These are phyloP conservation scores for Teunomyces funiuensis DNA, from an alignment of 805 yeast species.

Conservation along the genomic window DNA sequence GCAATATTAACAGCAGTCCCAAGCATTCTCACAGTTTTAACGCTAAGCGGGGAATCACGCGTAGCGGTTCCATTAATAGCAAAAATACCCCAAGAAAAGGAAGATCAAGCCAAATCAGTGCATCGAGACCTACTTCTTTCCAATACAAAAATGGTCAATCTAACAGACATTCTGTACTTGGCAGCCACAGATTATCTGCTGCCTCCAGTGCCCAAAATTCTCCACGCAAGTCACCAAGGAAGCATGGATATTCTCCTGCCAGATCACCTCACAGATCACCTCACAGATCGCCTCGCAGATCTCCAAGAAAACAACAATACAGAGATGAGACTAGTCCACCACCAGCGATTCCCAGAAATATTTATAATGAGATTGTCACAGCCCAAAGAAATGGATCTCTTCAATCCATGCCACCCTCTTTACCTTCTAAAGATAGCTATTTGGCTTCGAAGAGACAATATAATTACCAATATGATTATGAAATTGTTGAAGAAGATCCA, in stretches of 20 bases:
- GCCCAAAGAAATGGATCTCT: conserved; percentile 29
- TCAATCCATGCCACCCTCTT: conserved; percentile 37
- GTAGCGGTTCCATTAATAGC: conserved; percentile 20
- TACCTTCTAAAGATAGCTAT: conserved; percentile 39
- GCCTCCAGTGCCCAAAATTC: conserved; percentile 36
- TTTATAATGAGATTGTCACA: conserved; percentile 42
- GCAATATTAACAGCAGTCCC: conserved; percentile 10
- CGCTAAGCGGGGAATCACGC: conserved; percentile 13
- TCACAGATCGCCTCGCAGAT: conserved; percentile 20
- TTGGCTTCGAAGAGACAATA: conserved; percentile 8
- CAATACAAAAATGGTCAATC: conserved; percentile 33
- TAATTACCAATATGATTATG: conserved; percentile 2
- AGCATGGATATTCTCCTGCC: conserved; percentile 20
- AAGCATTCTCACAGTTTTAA: conserved; percentile 16
- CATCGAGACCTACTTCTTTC: conserved; percentile 43
- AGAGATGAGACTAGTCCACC: conserved; percentile 16
- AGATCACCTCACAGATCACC: conserved; percentile 19
- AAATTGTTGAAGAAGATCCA: conserved; percentile 2
- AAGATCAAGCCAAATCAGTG: conserved; percentile 33
- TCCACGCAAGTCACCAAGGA: conserved; percentile 21
- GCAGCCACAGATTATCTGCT: conserved; percentile 24
- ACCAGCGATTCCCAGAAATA: conserved; percentile 41
- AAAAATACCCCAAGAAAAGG: conserved; percentile 25
- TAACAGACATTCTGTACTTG: conserved; percentile 16
- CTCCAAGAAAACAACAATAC: conserved; percentile 23